Conservation (phyloP, 2,329 filamentous ascomycete species). For the Rhinocladiella similis region DNA sequence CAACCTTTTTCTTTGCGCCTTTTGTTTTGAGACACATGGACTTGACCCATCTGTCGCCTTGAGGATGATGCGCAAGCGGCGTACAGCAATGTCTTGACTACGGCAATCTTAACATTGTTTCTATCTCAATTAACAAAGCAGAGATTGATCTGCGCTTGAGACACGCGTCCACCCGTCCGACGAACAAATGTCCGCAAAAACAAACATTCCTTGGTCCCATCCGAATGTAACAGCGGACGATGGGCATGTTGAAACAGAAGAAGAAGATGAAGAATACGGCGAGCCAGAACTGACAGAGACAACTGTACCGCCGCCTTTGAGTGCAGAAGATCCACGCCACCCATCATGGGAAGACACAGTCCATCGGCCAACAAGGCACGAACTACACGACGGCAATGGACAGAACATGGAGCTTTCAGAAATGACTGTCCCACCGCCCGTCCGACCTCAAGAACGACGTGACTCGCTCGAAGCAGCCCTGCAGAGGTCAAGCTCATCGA, state of each 20-base stretch:
- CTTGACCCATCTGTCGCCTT: no score
- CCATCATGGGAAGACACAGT: neutral
- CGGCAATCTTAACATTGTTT: no score
- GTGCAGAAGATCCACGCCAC: neutral
- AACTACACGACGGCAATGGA: neutral
- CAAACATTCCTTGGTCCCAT: neutral
- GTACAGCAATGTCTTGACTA: no score
- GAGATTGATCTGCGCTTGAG: neutral
- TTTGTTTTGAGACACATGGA: no score
- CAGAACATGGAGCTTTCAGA: slow-evolving; percentile 9
- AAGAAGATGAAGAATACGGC: neutral
- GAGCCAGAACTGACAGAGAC: neutral
- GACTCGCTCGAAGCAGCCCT: slow-evolving; percentile 6
- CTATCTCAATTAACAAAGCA: no score
- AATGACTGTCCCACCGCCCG: slow-evolving; percentile 11
- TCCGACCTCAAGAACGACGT: neutral
- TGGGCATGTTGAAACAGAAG: neutral
- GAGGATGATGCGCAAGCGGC: no score
- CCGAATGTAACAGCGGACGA: neutral
- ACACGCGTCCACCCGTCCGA: neutral
- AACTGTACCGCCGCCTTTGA: neutral
- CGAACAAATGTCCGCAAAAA: neutral
- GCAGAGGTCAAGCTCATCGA: slow-evolving; percentile 8
- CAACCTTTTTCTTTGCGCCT: no score
- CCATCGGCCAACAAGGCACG: neutral